Base-by-base conservation (phyloP, 2,329 filamentous ascomycete genomes). In the Penicillium griseofulvum region DNA sequence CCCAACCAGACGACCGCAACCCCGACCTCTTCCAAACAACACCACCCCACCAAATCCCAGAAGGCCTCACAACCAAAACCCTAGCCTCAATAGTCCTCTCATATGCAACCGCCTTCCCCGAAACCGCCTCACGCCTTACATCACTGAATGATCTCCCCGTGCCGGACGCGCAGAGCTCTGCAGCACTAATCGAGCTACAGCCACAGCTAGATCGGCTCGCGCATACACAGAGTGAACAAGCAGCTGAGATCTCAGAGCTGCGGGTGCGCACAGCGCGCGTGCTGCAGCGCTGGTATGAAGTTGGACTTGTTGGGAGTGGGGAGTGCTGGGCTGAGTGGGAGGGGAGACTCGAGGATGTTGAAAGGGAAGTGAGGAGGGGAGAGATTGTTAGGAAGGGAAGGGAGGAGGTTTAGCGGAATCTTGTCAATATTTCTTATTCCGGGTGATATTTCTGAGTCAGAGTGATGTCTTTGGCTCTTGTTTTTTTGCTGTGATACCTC, bases 301-400 rank as follows among this genome's bases (percentile, higher is more conserved):
- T 83, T 24, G 84, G 85, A 4, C 79, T 94, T 41, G 76, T 96
- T 45, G 81, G 82, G 11, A 84, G 84, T 62, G 87, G 87, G 0
- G 83, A 85, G 62, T 82, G 83, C 55, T 87, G 91, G 76, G 87
- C 87, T 22, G 84, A 87, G 49, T 85, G 87, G 68, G 88, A 95
- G 73, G 80, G 83, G 33, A 79, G 88, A 47, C 72, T 92, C 12
- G 82, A 83, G 71, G 77, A 80, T 57, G 81, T 85, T 8, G 90
- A 94, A 74, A 81, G 83, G 52, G 78, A 78, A 9, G 78, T 93
- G 2, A 80, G 84, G 68, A 81, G 88, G 65, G 78, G 78, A 48
- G 89, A 91, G 68, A 78, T 77, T 59, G 74, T 73, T 72, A 81
- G 78, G 64, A 81, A 77, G 64, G 78, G 77, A 59, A 81, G 83